Percentiles rank a stretch among this genome's conserved stretches.
These are phyloP conservation scores for Alternaria alternata DNA, from an alignment of 2,329 filamentous ascomycete species.

Conservation along the genomic window DNA sequence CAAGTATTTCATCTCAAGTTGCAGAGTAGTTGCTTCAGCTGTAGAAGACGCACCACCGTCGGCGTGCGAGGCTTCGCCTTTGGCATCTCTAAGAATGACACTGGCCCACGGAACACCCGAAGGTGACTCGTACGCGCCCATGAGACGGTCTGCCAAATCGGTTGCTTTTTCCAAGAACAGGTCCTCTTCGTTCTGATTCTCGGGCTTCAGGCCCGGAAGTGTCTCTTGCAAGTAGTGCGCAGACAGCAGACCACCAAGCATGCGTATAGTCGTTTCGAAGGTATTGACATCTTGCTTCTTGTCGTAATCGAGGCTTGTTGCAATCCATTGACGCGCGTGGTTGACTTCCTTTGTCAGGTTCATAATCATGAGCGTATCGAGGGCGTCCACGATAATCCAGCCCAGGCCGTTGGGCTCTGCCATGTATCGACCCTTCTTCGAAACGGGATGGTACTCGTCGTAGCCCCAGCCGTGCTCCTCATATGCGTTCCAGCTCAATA, in stretches of 20 bases:
- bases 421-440: slow-evolving; percentile 84
- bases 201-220: slow-evolving; percentile 80
- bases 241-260: slow-evolving; percentile 91
- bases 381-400: slow-evolving; percentile 96
- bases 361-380: slow-evolving; percentile 99
- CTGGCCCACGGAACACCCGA: slow-evolving; percentile 91
- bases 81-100: slow-evolving; percentile 80
- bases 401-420: slow-evolving; percentile 81
- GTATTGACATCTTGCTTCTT: slow-evolving; percentile 96
- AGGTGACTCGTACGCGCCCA: slow-evolving; percentile 85
- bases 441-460: slow-evolving; percentile 86
- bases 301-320: slow-evolving; percentile 81
- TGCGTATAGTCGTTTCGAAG: slow-evolving; percentile 97
- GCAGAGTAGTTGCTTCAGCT: slow-evolving; percentile 88
- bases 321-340: slow-evolving; percentile 88
- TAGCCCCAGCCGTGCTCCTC: slow-evolving; percentile 92
- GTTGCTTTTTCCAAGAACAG: slow-evolving; percentile 95
- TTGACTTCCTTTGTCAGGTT: slow-evolving; percentile 87
- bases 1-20: slow-evolving; percentile 97
- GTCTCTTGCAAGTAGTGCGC: slow-evolving; percentile 93
- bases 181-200: slow-evolving; percentile 80
- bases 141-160: slow-evolving; percentile 85
- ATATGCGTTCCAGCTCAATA: slow-evolving; percentile 91
- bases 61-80: slow-evolving; percentile 81
- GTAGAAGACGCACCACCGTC: slow-evolving; percentile 91